Percentiles rank a stretch among this genome's conserved stretches.
phyloP scores from a whole-genome alignment of 2,329 filamentous ascomycete species.

The Tetracladium maxilliforme region DNA sequence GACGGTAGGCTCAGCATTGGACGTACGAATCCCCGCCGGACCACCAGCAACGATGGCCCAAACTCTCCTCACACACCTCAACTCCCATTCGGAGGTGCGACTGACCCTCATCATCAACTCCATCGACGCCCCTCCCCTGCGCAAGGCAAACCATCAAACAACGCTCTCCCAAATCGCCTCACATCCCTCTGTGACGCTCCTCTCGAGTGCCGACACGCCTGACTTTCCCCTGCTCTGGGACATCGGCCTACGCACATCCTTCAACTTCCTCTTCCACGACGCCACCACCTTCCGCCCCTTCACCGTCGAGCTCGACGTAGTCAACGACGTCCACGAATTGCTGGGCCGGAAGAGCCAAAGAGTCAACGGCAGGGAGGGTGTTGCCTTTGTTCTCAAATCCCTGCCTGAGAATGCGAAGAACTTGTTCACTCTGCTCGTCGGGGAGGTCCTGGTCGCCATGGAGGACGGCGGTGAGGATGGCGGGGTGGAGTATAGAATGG shows the following conservation, averaged over 20 bases:
- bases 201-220: constrained; percentile 77
- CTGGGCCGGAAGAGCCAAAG: constrained; percentile 68
- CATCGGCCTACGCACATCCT: constrained; percentile 64
- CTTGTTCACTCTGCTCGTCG: constrained; percentile 72
- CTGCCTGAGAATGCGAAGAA: constrained; percentile 85
- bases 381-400: constrained; percentile 79
- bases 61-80: constrained; percentile 46
- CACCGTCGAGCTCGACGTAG: constrained; percentile 61
- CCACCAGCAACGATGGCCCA: constrained; percentile 56
- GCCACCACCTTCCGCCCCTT: constrained; percentile 78
- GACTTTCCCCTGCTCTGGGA: constrained; percentile 87
- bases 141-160: constrained; percentile 53
- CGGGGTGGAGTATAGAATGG: constrained; percentile 75
- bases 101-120: constrained; percentile 72
- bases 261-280: constrained; percentile 86
- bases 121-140: constrained; percentile 66
- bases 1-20: constrained; percentile 39
- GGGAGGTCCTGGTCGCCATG: constrained; percentile 63
- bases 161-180: constrained; percentile 64
- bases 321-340: constrained; percentile 81
- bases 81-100: constrained; percentile 23
- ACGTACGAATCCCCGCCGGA: constrained; percentile 45
- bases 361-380: constrained; percentile 79
- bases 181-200: constrained; percentile 54
- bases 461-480: constrained; percentile 33